These are phyloP conservation scores for Trichosanthes truncata DNA, from an alignment of 306 rosid species.

Conservation along the genomic window DNA sequence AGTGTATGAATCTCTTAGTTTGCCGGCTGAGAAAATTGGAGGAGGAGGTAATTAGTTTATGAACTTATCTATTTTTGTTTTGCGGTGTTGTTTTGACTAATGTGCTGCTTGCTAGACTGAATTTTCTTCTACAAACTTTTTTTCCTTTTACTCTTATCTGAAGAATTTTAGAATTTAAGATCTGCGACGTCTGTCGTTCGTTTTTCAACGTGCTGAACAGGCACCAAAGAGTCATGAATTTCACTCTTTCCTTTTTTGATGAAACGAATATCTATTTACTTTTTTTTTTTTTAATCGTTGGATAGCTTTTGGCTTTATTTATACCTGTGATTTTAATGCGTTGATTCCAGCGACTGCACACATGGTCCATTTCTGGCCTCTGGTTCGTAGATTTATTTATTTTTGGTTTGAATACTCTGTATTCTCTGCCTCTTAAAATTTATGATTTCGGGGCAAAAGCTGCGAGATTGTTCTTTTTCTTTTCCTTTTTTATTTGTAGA, in stretches of 20 bases:
- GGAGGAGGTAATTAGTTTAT: background rate
- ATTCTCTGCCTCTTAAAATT: background rate
- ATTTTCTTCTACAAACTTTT: background rate
- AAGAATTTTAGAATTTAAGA: background rate
- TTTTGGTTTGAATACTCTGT: background rate
- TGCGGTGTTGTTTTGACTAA: background rate
- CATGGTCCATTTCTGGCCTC: background rate
- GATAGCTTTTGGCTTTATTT: background rate
- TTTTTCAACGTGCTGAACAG: background rate
- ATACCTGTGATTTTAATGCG: background rate
- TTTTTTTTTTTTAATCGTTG: background rate
- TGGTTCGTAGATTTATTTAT: background rate
- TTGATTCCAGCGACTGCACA: background rate
- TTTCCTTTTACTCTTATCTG: background rate
- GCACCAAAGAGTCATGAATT: background rate
- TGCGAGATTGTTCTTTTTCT: background rate
- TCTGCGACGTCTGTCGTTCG: background rate
- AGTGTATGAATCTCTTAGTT: background rate
- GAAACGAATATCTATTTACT: background rate
- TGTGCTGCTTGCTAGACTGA: background rate
- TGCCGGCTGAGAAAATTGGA: background rate
- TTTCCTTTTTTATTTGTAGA: background rate
- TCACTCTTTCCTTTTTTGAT: background rate
- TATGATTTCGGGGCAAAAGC: background rate
- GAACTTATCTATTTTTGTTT: background rate